Percentiles rank a stretch among this genome's conserved stretches.
These are phyloP conservation scores for Plasmopara halstedii DNA, from an alignment of 352 stramenopile genomes.

Conservation along the genomic window DNA sequence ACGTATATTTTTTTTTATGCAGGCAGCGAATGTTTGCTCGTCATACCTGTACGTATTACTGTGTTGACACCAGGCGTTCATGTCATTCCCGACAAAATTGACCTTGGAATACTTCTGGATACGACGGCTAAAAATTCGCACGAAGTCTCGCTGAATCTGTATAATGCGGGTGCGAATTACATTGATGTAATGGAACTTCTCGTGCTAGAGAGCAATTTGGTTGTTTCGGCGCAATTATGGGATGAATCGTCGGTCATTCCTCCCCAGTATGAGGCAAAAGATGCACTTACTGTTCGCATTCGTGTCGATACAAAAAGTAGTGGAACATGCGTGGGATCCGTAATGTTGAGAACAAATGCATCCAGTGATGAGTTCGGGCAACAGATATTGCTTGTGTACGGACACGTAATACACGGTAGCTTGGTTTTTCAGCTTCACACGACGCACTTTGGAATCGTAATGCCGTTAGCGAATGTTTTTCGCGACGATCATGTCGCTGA, in stretches of 20 bases:
- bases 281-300: constrained; percentile 27
- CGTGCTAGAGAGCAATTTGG: constrained; percentile 22
- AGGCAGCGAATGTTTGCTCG: constrained; percentile 6
- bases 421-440: constrained; percentile 27
- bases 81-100: constrained; percentile 25
- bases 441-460: constrained; percentile 23
- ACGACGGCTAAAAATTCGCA: constrained; percentile 15
- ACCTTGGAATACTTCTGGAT: constrained; percentile 30
- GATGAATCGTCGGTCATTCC: constrained; percentile 25
- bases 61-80: constrained; percentile 33
- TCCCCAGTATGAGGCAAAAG: constrained; percentile 24
- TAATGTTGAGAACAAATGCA: constrained; percentile 37
- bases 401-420: constrained; percentile 16
- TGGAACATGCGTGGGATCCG: constrained; percentile 15
- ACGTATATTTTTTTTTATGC: constrained; percentile 31
- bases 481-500: background rate
- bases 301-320: constrained; percentile 9
- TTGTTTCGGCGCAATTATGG: constrained; percentile 23
- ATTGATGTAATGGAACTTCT: constrained; percentile 34
- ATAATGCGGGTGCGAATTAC: constrained; percentile 31
- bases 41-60: constrained; percentile 31
- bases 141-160: constrained; percentile 25
- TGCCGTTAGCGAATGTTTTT: constrained; percentile 20
- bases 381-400: constrained; percentile 22
- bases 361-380: constrained; percentile 15